Evolutionary conservation across 2,329 filamentous ascomycete species (phyloP), one percentile per base, ranked within the genome.

Genomic region (Ophiocordyceps camponoti-rufipedis): DNA sequence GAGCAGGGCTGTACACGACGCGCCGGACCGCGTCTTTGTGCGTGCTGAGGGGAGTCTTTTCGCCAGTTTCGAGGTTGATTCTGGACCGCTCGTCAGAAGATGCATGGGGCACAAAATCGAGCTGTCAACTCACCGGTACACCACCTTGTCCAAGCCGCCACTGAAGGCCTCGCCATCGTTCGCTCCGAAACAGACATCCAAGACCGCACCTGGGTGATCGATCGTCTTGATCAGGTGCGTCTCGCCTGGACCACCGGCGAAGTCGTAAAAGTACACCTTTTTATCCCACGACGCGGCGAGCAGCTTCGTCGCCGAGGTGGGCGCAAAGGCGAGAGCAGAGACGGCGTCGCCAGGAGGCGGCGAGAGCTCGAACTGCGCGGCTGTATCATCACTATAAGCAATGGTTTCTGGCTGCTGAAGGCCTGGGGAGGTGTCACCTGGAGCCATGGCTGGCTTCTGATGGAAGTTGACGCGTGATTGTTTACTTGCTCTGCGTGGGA

Each of bases 261-360:
- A 74, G 58, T 94, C 85, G 70, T 96, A 96, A 45, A 89, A 71
- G 63, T 95, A 94, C 46, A 94, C 78, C 60, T 85, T 78, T 63
- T 80, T 85, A 65, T 96, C 89, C 91, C 91, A 98, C 46, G 87
- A 94, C 11, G 88, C 82, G 54, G 89, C 88, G n/a, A 93, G 75
- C 35, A 98, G 73, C 54, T 80, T 82, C 45, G 72, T 77, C 3
- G 80, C 73, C n/a, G 80, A 78, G 49, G 72, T 67, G 33, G 86
- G 84, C 52, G 88, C 85, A 70, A 94, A 98, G 57, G 78, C 78
- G 56, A 96, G 69, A 23, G 86, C 73, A 43, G 89, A 94, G 55
- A 96, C 82, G 55, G 83, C 85, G 64, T 98, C 91, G 53, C 74
- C 75, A 11, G 91, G 91, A 42, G 87, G 80, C 55, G 85, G 77